Evolutionary conservation across 169 alveolate genomes (phyloP).

Genomic region (Theileria parva): DNA sequence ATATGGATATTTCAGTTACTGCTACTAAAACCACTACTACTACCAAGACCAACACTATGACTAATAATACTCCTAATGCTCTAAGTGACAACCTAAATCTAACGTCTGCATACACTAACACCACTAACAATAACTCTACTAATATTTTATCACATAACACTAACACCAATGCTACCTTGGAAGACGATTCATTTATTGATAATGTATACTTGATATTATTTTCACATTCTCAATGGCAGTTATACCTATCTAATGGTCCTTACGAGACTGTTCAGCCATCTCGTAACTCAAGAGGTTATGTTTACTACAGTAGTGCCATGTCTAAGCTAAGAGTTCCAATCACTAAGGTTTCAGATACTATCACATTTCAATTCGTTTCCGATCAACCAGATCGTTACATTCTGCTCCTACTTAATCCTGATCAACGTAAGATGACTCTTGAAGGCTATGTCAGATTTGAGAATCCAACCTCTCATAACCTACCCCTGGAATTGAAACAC

Average conservation of each 20-base stretch:
- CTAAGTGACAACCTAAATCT: too few relatives aligned
- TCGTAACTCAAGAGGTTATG: slow-evolving; percentile 18
- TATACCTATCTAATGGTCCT: slow-evolving; percentile 13
- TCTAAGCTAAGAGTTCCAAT: slow-evolving; percentile 57
- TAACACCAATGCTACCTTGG: not conserved
- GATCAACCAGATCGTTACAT: slow-evolving; percentile 42
- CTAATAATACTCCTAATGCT: not conserved
- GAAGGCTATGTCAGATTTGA: slow-evolving; percentile 39
- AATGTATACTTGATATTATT: slow-evolving; percentile 43
- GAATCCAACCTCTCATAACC: slow-evolving; percentile 38
- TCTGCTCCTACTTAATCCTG: slow-evolving; percentile 43
- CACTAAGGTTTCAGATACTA: slow-evolving; percentile 18
- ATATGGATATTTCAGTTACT: too few relatives aligned
- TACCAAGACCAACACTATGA: not conserved
- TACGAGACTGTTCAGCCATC: slow-evolving; percentile 44
- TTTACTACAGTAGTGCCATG: slow-evolving; percentile 17
- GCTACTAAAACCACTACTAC: not conserved
- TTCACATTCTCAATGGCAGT: slow-evolving; percentile 42
- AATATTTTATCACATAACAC: too few relatives aligned
- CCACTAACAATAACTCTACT: too few relatives aligned
- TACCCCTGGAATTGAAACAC: slow-evolving; percentile 54
- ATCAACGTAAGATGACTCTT: slow-evolving; percentile 38
- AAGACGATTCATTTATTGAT: slow-evolving; percentile 11
- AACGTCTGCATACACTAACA: too few relatives aligned
- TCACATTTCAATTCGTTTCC: slow-evolving; percentile 22